Conservation (phyloP, 495 filamentous ascomycete species). For the Podospora pseudocomata region DNA sequence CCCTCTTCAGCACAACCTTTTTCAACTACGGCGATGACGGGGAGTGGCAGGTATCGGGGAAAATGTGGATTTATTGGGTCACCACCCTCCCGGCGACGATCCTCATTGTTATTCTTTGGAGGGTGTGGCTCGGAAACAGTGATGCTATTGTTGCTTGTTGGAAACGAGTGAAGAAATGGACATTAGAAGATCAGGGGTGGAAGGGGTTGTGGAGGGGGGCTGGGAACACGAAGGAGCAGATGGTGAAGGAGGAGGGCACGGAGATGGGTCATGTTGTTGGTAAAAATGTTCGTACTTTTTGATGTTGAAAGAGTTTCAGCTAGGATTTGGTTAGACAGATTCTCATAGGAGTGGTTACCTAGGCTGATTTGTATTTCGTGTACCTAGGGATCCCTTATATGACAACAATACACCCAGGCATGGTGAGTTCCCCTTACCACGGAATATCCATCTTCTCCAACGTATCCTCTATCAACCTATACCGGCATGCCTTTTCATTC, state of each 20-base stretch:
- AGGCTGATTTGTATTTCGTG: too few relatives aligned
- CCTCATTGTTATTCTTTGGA: constrained; percentile 19
- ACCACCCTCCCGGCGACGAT: constrained; percentile 24
- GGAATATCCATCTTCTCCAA: constrained; percentile 17
- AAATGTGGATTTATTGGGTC: constrained; percentile 25
- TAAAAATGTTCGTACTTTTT: not conserved
- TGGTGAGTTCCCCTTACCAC: constrained; percentile 8
- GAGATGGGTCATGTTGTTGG: not conserved
- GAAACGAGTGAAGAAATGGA: not conserved
- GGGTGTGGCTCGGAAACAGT: constrained; percentile 17
- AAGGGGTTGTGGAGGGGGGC: not conserved
- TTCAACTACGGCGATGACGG: constrained; percentile 21
- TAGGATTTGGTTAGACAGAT: not conserved
- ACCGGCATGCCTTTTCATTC: constrained; percentile 16
- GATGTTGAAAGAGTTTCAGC: not conserved
- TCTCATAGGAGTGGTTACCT: not conserved
- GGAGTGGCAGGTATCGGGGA: constrained; percentile 17
- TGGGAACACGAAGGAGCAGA: not conserved
- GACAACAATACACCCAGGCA: too few relatives aligned
- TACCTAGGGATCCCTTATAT: too few relatives aligned
- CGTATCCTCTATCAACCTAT: constrained; percentile 21
- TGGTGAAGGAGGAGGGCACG: not conserved
- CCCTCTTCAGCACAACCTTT: constrained; percentile 29
- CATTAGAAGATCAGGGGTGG: not conserved
- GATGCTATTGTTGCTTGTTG: constrained; percentile 13